Percentiles rank a stretch among this genome's conserved stretches.
These are phyloP conservation scores for Avena sativa DNA, from an alignment of 176 grass and related monocot species.

Conservation along the genomic window DNA sequence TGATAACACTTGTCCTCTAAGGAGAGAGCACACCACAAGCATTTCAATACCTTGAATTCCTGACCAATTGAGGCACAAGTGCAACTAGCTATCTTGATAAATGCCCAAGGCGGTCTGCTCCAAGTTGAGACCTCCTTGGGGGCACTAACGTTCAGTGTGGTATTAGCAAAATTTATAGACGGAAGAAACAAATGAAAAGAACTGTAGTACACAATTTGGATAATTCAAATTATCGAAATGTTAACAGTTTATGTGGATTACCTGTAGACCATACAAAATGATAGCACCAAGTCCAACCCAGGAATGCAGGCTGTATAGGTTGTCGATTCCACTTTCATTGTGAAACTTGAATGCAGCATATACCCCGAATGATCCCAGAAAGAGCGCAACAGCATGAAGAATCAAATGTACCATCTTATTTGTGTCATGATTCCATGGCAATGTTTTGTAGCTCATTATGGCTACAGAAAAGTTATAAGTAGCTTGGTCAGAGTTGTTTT, in stretches of 20 bases:
- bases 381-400: slow-evolving; percentile 68
- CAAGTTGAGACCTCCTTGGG: not conserved
- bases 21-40: not conserved
- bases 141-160: not conserved
- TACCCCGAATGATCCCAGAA: slow-evolving; percentile 66
- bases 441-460: slow-evolving; percentile 79
- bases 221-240: not conserved
- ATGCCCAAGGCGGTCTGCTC: not conserved
- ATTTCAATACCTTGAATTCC: slow-evolving; percentile 5
- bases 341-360: slow-evolving; percentile 86
- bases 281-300: slow-evolving; percentile 87
- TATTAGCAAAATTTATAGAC: not conserved
- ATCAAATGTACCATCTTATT: slow-evolving; percentile 78
- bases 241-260: slow-evolving; percentile 20
- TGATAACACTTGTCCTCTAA: not conserved
- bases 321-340: slow-evolving; percentile 78
- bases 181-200: slow-evolving; percentile 4
- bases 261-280: slow-evolving; percentile 74
- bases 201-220: not conserved
- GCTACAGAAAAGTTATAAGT: slow-evolving; percentile 58
- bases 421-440: slow-evolving; percentile 70
- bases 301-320: slow-evolving; percentile 90
- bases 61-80: not conserved
- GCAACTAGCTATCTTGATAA: not conserved
- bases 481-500: slow-evolving; percentile 18